Base-by-base conservation (phyloP, 2,329 filamentous ascomycete genomes). In the Fusarium xyrophilum region DNA sequence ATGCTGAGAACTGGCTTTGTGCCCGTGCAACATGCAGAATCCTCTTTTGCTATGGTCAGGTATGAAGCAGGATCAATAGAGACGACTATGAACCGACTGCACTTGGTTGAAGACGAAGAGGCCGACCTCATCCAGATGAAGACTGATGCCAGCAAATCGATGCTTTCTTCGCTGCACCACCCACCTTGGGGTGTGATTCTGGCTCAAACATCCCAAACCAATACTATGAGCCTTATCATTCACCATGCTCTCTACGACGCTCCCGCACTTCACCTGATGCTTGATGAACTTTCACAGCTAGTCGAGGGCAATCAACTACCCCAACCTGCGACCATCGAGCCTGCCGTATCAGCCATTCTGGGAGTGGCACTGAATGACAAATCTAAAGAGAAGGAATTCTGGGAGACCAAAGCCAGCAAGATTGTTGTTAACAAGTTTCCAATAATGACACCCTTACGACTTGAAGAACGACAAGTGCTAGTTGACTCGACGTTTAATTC, bases 231-330 rank as follows among this genome's bases (percentile, higher is more conserved):
- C 47, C 66, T 88, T 7, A 75, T 81, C 3, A 83, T 93, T 5
- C 91, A 96, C 67, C 94, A 97, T 79, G 91, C 92, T 1, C 81
- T 97, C 0, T 97, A 96, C 69, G 94, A 97, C 79, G 94, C 93
- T 0, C 84, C 88, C 40, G 93, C 93, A 12, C 80, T 97, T 14
- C 82, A 86, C 6, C 74, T 82, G 1, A 83, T 97, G 2, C 78
- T 97, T 4, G 74, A 81, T 1, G 86, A 91, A 69, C 81, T 97
- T 15, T 67, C 72, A 1, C 50, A 47, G 3, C 35, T 76, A 10
- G 39, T 83, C 8, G 55, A 68, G 5, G 72, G 72, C 11, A 46
- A 59, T 12, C 23, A 63, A 8, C 52, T 69, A 3, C 19, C 35
- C 7, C 40, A 7, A 4, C 66, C 75, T 30, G 19, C 62, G 2